Evolutionary conservation across 2,329 filamentous ascomycete genomes (phyloP), one percentile per base, ranked within the genome.

Genomic region (Camptophora hylomeconis): DNA sequence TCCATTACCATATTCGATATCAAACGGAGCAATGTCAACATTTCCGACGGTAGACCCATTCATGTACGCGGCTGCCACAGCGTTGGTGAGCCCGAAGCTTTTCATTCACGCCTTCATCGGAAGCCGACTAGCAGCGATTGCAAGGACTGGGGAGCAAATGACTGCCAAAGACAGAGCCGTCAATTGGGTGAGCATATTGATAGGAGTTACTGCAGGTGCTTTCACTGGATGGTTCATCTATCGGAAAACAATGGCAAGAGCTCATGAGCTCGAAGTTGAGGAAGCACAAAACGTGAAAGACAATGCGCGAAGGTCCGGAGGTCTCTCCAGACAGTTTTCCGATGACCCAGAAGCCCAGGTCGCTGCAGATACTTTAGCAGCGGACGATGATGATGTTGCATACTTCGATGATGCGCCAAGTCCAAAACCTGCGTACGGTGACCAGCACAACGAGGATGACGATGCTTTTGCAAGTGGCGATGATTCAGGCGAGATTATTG

Each of bases 61-160:
- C 36, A 70, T 70, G 25, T 95, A 92, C 57, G 76, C 75, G 17
- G 52, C 84, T 24, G 87, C 89, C 5, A 95, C 87, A 0, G 76
- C 81, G 3, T 60, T 87, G 10, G 75, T 84, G 7, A 73, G 69
- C 9, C 89, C 89, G 5, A 98, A 95, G 49, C 64, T 98, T 11
- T 64, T 95, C 35, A 75, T 98, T 28, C 82, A 92, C 50, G 73
- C 92, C 44, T 98, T 94, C 57, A 83, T 98, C 46, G 89, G 89
- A 37, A 76, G 72, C 47, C 71, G 84, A 31, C 63, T 98, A 10
- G 83, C 82, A 24, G 64, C 76, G 29, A 72, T 98, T 18, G 82
- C 80, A n/a, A 80, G 92, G 45, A 69, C 72, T 32, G 80, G 77
- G 38, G 82, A 81, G 48, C 70, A 78, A 42, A 94, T 95, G 87